Conservation (phyloP, 768 basidiomycete species). For the Hortiboletus campestris region DNA sequence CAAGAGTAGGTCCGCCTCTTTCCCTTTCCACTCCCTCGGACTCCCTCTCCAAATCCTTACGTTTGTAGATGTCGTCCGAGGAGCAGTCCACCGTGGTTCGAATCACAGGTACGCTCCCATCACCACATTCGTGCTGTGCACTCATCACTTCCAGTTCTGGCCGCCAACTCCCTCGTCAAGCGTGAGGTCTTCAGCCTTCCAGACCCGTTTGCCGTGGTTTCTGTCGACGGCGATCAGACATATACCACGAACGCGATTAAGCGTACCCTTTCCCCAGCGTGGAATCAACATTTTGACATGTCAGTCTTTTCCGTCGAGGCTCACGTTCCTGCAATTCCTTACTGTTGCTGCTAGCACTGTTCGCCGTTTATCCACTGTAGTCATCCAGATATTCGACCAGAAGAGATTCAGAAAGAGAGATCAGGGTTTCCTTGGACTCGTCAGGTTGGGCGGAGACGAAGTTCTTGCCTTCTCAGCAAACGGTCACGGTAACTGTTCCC, state of each 20-base stretch:
- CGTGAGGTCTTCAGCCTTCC: slow-evolving; percentile 79
- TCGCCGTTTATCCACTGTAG: slow-evolving; percentile 69
- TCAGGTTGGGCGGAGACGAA: slow-evolving; percentile 54
- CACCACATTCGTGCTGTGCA: background rate
- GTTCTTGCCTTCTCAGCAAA: slow-evolving; percentile 48
- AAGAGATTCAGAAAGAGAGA: slow-evolving; percentile 85
- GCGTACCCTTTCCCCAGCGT: slow-evolving; percentile 67
- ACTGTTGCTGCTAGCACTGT: slow-evolving; percentile 48
- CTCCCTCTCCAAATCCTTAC: background rate
- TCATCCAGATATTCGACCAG: slow-evolving; percentile 89
- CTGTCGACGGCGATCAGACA: slow-evolving; percentile 82
- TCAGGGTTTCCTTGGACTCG: slow-evolving; percentile 69
- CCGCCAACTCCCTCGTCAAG: slow-evolving; percentile 71
- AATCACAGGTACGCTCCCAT: slow-evolving; percentile 22
- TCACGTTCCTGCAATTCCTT: slow-evolving; percentile 4
- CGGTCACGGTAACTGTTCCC: slow-evolving; percentile 39
- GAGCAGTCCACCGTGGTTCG: slow-evolving; percentile 14
- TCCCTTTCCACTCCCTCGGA: background rate
- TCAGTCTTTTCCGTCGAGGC: slow-evolving; percentile 37
- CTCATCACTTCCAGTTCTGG: slow-evolving; percentile 55
- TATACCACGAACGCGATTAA: slow-evolving; percentile 73
- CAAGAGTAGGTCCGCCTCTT: background rate
- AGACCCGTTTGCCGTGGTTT: slow-evolving; percentile 86
- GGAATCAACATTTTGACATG: slow-evolving; percentile 88
- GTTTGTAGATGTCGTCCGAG: slow-evolving; percentile 22